A percentile compares a stretch with the other conserved stretches of the same genome.
Evolutionary conservation across 441 rosid genomes (phyloP).

Genomic region (Croton laevigatus): DNA sequence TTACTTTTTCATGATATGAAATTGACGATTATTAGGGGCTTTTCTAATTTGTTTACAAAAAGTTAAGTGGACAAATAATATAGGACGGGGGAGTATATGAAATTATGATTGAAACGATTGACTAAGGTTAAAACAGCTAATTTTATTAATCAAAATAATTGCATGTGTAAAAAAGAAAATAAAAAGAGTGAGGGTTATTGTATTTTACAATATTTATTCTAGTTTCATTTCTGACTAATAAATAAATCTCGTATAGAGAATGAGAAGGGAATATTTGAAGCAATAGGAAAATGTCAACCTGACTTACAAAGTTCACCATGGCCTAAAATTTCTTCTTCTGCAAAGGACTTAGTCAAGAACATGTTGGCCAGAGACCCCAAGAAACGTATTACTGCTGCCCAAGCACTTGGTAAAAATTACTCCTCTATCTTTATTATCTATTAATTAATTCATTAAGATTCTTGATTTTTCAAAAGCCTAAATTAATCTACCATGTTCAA

Average conservation of each 20-base stretch:
- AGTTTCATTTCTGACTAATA: neutral
- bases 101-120: too few relatives aligned
- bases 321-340: constrained; percentile 80
- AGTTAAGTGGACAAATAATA: too few relatives aligned
- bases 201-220: neutral
- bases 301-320: constrained; percentile 74
- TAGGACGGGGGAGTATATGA: too few relatives aligned
- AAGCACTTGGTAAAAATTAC: constrained; percentile 66
- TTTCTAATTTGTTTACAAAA: too few relatives aligned
- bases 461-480: neutral
- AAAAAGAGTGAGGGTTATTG: too few relatives aligned
- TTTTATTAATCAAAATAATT: too few relatives aligned
- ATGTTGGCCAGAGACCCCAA: constrained; percentile 77
- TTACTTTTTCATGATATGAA: too few relatives aligned
- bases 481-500: neutral
- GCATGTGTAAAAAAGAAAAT: too few relatives aligned
- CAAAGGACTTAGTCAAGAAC: constrained; percentile 80
- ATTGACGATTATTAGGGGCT: too few relatives aligned
- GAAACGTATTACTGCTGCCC: constrained; percentile 67
- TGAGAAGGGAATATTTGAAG: constrained; percentile 28
- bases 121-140: too few relatives aligned
- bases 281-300: constrained; percentile 45
- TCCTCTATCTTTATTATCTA: neutral
- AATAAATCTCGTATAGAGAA: constrained; percentile 43
- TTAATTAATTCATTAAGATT: constrained; percentile 1